phyloP scores from a whole-genome alignment of 345 rosid genomes.

The Bruguiera parviflora region DNA sequence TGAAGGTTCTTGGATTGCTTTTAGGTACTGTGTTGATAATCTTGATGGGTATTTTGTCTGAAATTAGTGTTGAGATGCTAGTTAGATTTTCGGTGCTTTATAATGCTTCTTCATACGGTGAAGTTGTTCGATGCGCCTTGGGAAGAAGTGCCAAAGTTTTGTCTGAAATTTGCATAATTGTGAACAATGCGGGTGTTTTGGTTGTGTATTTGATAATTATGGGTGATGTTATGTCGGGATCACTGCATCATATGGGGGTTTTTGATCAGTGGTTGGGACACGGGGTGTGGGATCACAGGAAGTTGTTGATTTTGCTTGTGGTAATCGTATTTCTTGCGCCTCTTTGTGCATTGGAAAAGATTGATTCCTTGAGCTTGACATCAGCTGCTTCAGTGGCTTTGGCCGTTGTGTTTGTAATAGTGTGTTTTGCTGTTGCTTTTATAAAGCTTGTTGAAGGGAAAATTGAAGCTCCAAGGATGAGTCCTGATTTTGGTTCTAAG shows the following conservation, averaged over 20 bases:
- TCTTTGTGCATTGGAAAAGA: constrained; percentile 71
- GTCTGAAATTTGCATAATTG: constrained; percentile 82
- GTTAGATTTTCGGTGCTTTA: constrained; percentile 63
- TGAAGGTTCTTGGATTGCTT: constrained; percentile 86
- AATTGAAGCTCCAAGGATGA: constrained; percentile 65
- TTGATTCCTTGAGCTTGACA: constrained; percentile 79
- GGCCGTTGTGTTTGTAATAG: constrained; percentile 80
- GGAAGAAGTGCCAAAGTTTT: constrained; percentile 82
- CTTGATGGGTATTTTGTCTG: constrained; percentile 75
- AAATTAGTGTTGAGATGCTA: constrained; percentile 78
- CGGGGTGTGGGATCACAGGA: constrained; percentile 95
- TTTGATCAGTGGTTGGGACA: constrained; percentile 91
- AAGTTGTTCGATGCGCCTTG: constrained; percentile 70
- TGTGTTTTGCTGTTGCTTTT: constrained; percentile 61
- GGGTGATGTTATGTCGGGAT: constrained; percentile 96
- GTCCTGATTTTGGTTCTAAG: constrained; percentile 71
- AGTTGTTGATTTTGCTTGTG: constrained; percentile 56
- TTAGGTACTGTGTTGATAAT: constrained; percentile 63
- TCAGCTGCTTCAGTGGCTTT: constrained; percentile 96
- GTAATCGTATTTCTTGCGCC: constrained; percentile 82
- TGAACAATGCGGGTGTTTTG: constrained; percentile 90
- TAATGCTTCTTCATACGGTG: constrained; percentile 81
- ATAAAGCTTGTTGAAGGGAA: constrained; percentile 85
- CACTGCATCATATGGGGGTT: constrained; percentile 75
- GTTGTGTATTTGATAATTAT: constrained; percentile 87